Base-by-base conservation (phyloP, 495 filamentous ascomycete genomes). In the Hypoxylon rickii region DNA sequence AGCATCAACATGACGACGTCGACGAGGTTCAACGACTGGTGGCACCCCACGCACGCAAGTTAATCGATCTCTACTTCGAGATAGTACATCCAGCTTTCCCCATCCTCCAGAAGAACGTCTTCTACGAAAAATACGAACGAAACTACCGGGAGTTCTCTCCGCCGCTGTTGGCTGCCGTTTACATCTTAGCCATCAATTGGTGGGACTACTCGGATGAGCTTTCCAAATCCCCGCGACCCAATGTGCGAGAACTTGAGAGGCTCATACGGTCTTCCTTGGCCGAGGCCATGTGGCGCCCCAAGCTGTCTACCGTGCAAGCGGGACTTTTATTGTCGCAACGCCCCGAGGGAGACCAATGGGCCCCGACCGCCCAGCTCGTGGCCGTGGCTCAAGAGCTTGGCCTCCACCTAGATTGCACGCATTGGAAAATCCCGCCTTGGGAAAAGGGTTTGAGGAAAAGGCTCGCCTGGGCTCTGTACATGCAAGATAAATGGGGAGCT, bases 401-500 rank as follows among this genome's bases (percentile, higher is more conserved):
- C 18, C 77, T 96, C 40, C 92, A 96, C 66, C 83, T 93, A 7
- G 90, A 96, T 69, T 93, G 89, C 68, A 83, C 86, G n/a, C 76
- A 79, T 45, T 95, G 92, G 91, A 87, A 88, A 52, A 91, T 96
- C 33, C 92, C 92, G 4, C 74, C 76, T 1, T 96, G 92, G 92
- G 92, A 96, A 66, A 83, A 86, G 43, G 88, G 90, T 0, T 73
- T 96, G 29, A 80, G 91, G 40, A 90, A 92, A 66, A 84, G 92
- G 19, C 76, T 96, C 26, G 92, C 89, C 51, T 96, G 92, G 90
- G 92, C 89, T 2, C 74, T 96, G 53, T 96, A 90, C 65, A 89
- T 91, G 85, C 88, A 95, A 65, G 92, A 96, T 64, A 96, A 94
- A 74, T 96, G 92, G 91, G 87, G 88, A 31, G 87, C 89, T 19